Evolutionary conservation across 768 basidiomycete species (phyloP).

Genomic region (Termitomyces sp.): DNA sequence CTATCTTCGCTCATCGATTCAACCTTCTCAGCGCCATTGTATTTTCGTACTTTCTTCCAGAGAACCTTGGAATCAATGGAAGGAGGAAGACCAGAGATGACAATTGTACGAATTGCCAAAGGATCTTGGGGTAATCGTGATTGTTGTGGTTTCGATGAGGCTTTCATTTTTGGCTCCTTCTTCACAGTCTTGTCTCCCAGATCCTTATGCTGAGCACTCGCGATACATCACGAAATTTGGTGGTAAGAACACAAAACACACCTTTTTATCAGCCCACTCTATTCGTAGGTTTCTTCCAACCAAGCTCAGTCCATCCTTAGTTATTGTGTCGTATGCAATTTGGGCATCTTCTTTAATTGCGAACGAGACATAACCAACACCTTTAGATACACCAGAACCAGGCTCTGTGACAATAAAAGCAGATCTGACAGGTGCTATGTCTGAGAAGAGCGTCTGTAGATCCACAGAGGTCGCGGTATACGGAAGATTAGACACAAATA

Average conservation of each 20-base stretch:
- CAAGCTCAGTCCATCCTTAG: constrained; percentile 58
- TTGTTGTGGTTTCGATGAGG: constrained; percentile 26
- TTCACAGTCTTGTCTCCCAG: constrained; percentile 27
- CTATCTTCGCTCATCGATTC: constrained; percentile 43
- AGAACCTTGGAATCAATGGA: constrained; percentile 58
- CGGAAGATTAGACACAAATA: constrained; percentile 92
- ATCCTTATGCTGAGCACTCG: constrained; percentile 36
- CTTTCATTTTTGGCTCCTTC: constrained; percentile 36
- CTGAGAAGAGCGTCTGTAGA: constrained; percentile 89
- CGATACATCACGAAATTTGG: not conserved
- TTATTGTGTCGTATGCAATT: constrained; percentile 58
- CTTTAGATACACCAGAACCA: constrained; percentile 75
- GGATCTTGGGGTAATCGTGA: constrained; percentile 52
- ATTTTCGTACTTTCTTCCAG: constrained; percentile 88
- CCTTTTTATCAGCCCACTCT: constrained; percentile 80
- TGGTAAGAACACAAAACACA: constrained; percentile 22
- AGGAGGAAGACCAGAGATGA: constrained; percentile 68
- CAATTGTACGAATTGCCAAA: constrained; percentile 76
- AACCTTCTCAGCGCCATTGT: constrained; percentile 68
- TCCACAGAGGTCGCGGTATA: constrained; percentile 88
- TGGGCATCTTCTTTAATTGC: constrained; percentile 87
- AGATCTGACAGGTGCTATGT: constrained; percentile 89
- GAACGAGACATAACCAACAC: constrained; percentile 95
- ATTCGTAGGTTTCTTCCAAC: constrained; percentile 69
- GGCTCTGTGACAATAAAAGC: constrained; percentile 90